Base-by-base conservation (phyloP, 208 protist species). In the Acanthamoeba polyphaga region DNA sequence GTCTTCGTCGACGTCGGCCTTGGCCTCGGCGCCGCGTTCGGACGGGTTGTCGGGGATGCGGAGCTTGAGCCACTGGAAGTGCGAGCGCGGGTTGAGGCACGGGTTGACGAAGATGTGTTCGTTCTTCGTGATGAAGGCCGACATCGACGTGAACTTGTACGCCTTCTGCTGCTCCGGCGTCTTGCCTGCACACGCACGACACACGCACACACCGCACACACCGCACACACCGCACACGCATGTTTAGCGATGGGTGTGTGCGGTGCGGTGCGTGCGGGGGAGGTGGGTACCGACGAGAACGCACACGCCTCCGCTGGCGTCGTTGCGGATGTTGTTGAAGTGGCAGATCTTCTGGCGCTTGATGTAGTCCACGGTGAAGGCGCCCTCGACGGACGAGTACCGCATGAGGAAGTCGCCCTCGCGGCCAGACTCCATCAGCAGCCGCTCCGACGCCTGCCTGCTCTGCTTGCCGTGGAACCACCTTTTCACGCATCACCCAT, bases 381-480 rank as follows among this genome's bases (percentile, higher is more conserved):
- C 51, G 60, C 60, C 51, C 49, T 74, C 87, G 19, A 92, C 58
- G 15, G 60, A 76, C 12, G 38, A 58, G 46, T 92, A 92, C 13
- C 87, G 87, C 60, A 92, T 74, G 12, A 92, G 87, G 60, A 92
- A 92, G 27, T 72, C 60, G 19, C 87, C 87, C 49, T 92, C 87
- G 32, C 60, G 29, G 3, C 38, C 87, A 0, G 38, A 55, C 46
- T 92, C 87, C 60, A 92, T 64, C 87, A 92, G 60, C 29, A 92
- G 60, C 12, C 87, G 87, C 60, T 92, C 87, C 7, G 87, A 92
- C n/a, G 87, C 87, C 38, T 92, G 87, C 58, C 87, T 92, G 87
- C 87, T 92, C 38, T 92, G 87, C 34, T 64, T 72, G 27, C 87
- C 87, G 38, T 92, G 87, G 58, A 92, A 92, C 87, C 87, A 92